A percentile compares a stretch with the other conserved stretches of the same genome.
Evolutionary conservation across 176 grass and related monocot species (phyloP).

Genomic region (Hordeum marinum): DNA sequence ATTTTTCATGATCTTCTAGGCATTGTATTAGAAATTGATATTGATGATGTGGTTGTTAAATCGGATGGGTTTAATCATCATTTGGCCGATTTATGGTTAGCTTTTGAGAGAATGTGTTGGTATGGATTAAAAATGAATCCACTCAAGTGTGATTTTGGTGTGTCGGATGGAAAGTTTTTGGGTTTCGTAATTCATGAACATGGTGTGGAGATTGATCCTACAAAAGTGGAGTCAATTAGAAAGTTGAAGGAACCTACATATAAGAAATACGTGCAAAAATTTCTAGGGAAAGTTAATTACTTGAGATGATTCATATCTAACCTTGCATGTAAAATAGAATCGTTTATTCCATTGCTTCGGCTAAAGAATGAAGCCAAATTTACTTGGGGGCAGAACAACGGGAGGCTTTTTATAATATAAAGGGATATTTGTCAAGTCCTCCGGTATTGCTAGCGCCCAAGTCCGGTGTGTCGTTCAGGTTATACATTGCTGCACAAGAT

Average conservation of each 20-base stretch:
- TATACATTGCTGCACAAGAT: too few relatives aligned
- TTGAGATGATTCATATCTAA: constrained; percentile 23
- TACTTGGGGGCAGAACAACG: too few relatives aligned
- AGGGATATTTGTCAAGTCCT: too few relatives aligned
- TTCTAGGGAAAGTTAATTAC: constrained; percentile 10
- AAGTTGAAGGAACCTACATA: background rate
- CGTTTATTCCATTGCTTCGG: background rate
- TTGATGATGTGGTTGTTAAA: background rate
- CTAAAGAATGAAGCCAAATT: too few relatives aligned
- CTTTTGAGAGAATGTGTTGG: background rate
- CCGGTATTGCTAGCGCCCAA: too few relatives aligned
- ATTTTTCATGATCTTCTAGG: background rate
- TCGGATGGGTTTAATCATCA: background rate
- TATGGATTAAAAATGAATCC: constrained; percentile 19
- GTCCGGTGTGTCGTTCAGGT: too few relatives aligned
- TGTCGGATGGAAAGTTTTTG: background rate
- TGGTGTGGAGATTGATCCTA: constrained; percentile 1
- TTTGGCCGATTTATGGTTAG: background rate
- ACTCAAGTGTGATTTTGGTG: background rate
- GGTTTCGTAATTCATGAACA: constrained; percentile 7
- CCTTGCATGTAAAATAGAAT: background rate
- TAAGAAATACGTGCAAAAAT: background rate
- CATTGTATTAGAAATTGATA: background rate
- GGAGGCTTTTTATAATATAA: too few relatives aligned
- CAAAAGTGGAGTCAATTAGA: background rate